phyloP scores from a whole-genome alignment of 202 grass and related monocot genomes.

The Panicum virgatum region DNA sequence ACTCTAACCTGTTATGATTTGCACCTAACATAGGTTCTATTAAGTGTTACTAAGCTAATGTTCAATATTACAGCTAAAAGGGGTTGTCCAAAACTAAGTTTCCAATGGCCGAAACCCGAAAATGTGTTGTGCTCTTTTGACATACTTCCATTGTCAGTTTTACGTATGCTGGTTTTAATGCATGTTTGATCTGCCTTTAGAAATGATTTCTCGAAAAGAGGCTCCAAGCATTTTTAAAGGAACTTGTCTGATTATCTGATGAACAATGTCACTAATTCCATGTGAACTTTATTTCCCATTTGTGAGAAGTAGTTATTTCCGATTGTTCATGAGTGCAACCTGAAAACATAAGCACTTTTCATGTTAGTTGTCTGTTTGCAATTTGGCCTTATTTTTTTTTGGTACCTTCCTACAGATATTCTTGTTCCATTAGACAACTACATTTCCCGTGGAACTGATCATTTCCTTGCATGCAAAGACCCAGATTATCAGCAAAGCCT shows the following conservation, averaged over 20 bases:
- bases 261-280: background rate
- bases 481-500: constrained; percentile 91
- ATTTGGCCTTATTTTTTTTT: constrained; percentile 6
- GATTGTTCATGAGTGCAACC: background rate
- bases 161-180: background rate
- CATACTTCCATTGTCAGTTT: background rate
- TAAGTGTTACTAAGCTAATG: background rate
- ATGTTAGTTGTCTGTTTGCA: background rate
- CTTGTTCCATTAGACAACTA: constrained; percentile 92
- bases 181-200: background rate
- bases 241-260: background rate
- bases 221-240: background rate
- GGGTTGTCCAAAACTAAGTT: background rate
- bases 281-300: background rate
- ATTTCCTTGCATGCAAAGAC: constrained; percentile 83
- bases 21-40: background rate
- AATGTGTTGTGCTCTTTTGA: background rate
- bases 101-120: background rate
- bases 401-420: constrained; percentile 58
- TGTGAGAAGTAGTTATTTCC: background rate
- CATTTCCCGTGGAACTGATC: constrained; percentile 71
- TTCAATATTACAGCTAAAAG: background rate
- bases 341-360: constrained; percentile 10
- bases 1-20: background rate
- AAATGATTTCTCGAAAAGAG: background rate